Evolutionary conservation across 1,284 basidiomycete species (phyloP), one percentile per base, ranked within the genome.

Genomic region (Phlebopus sp.): DNA sequence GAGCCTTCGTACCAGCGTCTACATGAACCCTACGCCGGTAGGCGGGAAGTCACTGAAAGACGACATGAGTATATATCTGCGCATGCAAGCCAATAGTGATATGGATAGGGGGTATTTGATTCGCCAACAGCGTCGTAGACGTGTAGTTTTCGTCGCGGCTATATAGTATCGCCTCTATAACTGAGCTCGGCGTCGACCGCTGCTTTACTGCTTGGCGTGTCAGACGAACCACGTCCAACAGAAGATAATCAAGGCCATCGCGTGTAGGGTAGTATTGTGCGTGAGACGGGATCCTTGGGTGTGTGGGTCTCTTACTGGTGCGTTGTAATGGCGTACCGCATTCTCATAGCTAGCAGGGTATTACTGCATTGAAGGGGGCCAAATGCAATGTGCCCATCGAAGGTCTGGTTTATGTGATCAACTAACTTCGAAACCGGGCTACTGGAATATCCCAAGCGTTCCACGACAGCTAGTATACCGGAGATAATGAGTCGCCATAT

Each of bases 191-290:
- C 2, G 11, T 17, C 18, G 57, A 46, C 19, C 72, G 55, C 2
- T 54, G 48, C 34, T 59, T 60, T 5, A 70, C 71, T 0, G 39
- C 42, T 9, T 3, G 51, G 38, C 1, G 64, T 63, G 51, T 77
- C 72, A 11, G 62, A 66, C 13, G 71, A 62, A 11, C 77, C 79
- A 27, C 78, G 72, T 5, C 75, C 79, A 41, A 79, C 72, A 74
- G 68, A 42, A 82, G 70, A 10, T 73, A 66, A 44, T 64, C 69
- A 42, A 78, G 70, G 51, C 73, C 68, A 62, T 80, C 76, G 5
- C 59, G 68, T 43, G 58, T 52, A 41, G 81, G 62, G 49, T 63
- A 63, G 5, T 51, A 32, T 50, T 2, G 77, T 73, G 44, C 73
- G 70, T 15, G 54, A 18, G 23, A 76, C 68, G 13, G 81, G 80